Percentiles rank a stretch among this genome's conserved stretches.
Conservation (phyloP, 2,329 filamentous ascomycete species). For the Periconia sp. region DNA sequence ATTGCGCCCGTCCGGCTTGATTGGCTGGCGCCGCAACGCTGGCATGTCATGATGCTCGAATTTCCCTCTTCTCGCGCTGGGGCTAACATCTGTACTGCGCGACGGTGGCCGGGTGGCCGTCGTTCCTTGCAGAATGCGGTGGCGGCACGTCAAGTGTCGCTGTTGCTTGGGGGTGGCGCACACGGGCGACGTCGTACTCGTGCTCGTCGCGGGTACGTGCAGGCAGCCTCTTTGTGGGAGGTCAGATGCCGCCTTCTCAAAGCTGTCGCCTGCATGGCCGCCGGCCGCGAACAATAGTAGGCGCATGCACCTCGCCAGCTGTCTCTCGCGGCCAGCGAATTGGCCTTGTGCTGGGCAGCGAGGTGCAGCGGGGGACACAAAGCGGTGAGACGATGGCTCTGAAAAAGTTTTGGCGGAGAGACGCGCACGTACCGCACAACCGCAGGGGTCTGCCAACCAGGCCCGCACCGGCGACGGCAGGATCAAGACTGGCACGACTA, state of each 20-base stretch:
- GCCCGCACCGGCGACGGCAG: constrained; percentile 5
- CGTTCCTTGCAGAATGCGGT: too few species aligned
- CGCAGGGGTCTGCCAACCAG: constrained; percentile 1
- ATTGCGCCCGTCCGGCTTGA: too few species aligned
- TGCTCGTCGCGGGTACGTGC: background rate
- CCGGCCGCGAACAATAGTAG: constrained; percentile 17
- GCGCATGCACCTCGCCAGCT: constrained; percentile 2
- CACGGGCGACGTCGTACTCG: too few species aligned
- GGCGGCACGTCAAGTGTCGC: too few species aligned
- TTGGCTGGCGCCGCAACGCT: too few species aligned
- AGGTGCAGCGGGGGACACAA: constrained; percentile 8
- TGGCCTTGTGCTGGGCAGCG: background rate
- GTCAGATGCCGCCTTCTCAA: constrained; percentile 7
- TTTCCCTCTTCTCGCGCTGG: too few species aligned
- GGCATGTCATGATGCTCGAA: background rate
- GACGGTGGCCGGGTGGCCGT: too few species aligned
- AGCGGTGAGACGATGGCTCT: constrained; percentile 19
- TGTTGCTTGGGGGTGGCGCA: too few species aligned
- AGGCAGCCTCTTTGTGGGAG: background rate
- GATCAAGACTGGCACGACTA: too few species aligned
- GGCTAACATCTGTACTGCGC: too few species aligned
- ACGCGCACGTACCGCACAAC: constrained; percentile 15
- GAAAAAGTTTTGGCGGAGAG: constrained; percentile 15
- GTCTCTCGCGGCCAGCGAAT: constrained; percentile 15
- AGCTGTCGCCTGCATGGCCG: background rate